Evolutionary conservation across 2,329 filamentous ascomycete species (phyloP), one percentile per base, ranked within the genome.

Genomic region (Microdochium bolleyi): DNA sequence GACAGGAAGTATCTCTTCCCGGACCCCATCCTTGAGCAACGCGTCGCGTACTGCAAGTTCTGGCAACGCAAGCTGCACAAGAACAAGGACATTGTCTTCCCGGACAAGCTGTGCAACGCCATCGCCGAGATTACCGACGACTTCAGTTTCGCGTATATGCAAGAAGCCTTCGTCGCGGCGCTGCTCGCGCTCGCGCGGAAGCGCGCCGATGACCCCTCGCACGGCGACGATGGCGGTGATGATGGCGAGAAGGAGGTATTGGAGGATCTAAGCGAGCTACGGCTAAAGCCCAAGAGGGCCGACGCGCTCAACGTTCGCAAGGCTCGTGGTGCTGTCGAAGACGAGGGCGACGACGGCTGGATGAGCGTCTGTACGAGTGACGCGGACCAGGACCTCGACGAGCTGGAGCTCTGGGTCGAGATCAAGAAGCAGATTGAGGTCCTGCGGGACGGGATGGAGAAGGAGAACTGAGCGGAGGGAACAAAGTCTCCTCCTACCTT

Each of bases 61-160:
- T 87, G 84, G 84, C 75, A 82, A 58, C 62, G 61, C 19, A 80
- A 76, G 73, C 70, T 87, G 4, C 66, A 70, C 34, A 68, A 73
- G 57, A 85, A 83, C 64, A 70, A 79, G 55, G 73, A 77, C 9
- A 70, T 87, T 41, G 76, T 80, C 7, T 87, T 87, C 58, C 82
- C 83, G 0, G 73, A 80, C 61, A 70, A 73, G 55, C 71, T 87
- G 3, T 82, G 78, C 61, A 61, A 63, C 1, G 76, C 78, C n/a
- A 77, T 87, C 55, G 83, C 84, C 2, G 72, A 73, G 10, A 82
- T 85, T 55, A 87, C 83, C 1, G 67, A 78, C 24, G 75, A 75
- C n/a, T 87, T 87, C 65, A 84, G 80, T 57, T 87, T 87, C 62
- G 84, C 84, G 0, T 87, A 87, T 61, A 77, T 87, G 65, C 83